Percentiles rank a stretch among this genome's conserved stretches.
phyloP scores from a whole-genome alignment of 176 grass and related monocot genomes.

The Musa beccarii region DNA sequence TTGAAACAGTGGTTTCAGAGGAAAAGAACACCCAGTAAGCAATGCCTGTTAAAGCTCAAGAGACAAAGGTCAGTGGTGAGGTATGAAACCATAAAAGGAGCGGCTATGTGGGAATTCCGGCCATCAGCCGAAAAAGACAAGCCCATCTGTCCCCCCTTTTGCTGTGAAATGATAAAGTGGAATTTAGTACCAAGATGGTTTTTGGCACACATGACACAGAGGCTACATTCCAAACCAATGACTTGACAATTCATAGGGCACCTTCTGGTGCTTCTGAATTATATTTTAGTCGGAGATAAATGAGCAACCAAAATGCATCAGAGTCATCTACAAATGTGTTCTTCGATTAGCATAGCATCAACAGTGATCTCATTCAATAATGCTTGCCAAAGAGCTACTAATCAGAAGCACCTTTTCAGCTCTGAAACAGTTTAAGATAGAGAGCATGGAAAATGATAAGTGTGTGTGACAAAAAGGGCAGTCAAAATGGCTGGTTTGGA shows the following conservation, averaged over 20 bases:
- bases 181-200: constrained; percentile 26
- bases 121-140: constrained; percentile 9
- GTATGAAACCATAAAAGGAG: constrained; percentile 6
- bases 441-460: no score
- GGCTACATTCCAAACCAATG: constrained; percentile 13
- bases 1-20: neutral
- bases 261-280: neutral
- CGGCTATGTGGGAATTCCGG: constrained; percentile 1
- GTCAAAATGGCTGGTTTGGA: no score
- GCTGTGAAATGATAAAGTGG: constrained; percentile 13
- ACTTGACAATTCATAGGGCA: constrained; percentile 23
- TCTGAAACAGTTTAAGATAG: no score
- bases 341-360: no score
- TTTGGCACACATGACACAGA: constrained; percentile 19
- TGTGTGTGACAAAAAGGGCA: no score
- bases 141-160: constrained; percentile 9
- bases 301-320: no score
- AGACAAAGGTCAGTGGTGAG: constrained; percentile 10
- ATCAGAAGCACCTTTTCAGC: no score
- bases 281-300: neutral
- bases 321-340: no score
- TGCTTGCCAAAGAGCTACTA: no score
- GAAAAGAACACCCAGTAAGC: neutral
- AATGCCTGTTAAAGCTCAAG: constrained; percentile 11
- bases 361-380: no score